Percentiles rank a stretch among this genome's conserved stretches.
Conservation (phyloP, 1,284 basidiomycete species). For the Cystobasidium sp. region DNA sequence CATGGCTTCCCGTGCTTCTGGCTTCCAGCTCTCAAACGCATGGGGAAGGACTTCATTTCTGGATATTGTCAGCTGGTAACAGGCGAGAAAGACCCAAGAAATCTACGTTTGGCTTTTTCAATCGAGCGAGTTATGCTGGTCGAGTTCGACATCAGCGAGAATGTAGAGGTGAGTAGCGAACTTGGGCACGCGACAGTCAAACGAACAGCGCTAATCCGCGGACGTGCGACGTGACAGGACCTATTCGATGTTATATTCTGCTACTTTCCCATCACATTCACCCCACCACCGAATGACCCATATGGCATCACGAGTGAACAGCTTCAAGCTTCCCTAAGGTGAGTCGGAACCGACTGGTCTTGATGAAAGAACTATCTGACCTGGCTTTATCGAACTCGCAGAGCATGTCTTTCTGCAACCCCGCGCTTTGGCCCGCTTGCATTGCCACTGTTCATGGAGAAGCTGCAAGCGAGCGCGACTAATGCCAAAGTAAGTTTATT, state of each 20-base stretch:
- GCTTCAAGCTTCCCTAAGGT: slow-evolving; percentile 76
- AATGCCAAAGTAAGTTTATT: slow-evolving; percentile 72
- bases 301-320: slow-evolving; percentile 91
- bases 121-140: slow-evolving; percentile 81
- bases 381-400: slow-evolving; percentile 37
- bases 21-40: slow-evolving; percentile 67
- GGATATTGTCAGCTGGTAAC: slow-evolving; percentile 81
- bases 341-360: slow-evolving; percentile 35
- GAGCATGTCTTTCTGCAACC: slow-evolving; percentile 73
- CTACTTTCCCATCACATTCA: slow-evolving; percentile 98
- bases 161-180: slow-evolving; percentile 69
- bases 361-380: neutral
- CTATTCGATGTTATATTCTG: slow-evolving; percentile 96
- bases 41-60: slow-evolving; percentile 72
- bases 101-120: slow-evolving; percentile 86
- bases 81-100: slow-evolving; percentile 97
- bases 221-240: slow-evolving; percentile 61
- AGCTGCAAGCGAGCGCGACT: slow-evolving; percentile 81
- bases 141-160: slow-evolving; percentile 73
- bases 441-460: slow-evolving; percentile 88
- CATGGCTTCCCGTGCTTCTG: slow-evolving; percentile 13
- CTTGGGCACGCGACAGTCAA: neutral
- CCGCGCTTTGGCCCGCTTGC: slow-evolving; percentile 82
- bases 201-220: neutral
- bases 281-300: slow-evolving; percentile 90